Conservation (phyloP, 176 grass and related monocot genomes). For the Saccharum spontaneum region DNA sequence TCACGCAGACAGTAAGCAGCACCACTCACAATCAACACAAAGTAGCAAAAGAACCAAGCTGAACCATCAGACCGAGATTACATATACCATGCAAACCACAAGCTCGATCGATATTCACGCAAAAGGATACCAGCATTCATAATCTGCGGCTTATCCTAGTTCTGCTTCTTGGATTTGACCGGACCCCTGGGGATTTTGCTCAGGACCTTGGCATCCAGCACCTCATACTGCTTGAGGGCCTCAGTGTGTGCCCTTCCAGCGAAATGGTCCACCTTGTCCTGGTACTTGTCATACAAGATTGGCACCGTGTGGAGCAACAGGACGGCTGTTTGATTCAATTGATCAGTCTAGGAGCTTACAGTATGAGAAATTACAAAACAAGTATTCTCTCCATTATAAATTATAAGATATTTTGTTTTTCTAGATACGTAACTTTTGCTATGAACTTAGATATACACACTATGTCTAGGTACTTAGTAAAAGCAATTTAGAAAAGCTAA, state of each 20-base stretch:
- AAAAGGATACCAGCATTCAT: not conserved
- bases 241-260: slow-evolving; percentile 56
- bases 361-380: not conserved
- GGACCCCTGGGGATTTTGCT: slow-evolving; percentile 73
- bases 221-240: slow-evolving; percentile 67
- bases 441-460: not conserved
- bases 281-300: slow-evolving; percentile 81
- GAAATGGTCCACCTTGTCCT: slow-evolving; percentile 77
- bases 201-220: slow-evolving; percentile 62
- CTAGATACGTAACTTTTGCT: not conserved
- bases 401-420: too few relatives aligned
- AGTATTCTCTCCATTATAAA: too few relatives aligned
- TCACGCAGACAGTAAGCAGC: not conserved
- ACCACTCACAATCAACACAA: not conserved
- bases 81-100: not conserved
- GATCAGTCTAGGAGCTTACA: not conserved
- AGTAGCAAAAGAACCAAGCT: not conserved
- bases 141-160: slow-evolving; percentile 15
- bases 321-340: slow-evolving; percentile 28
- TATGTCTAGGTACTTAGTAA: not conserved
- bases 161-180: slow-evolving; percentile 60
- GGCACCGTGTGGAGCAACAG: slow-evolving; percentile 75
- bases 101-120: not conserved
- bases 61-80: not conserved
- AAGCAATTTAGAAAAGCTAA: not conserved